Evolutionary conservation across 805 yeast genomes (phyloP).

Genomic region (Metschnikowia colocasiae): DNA sequence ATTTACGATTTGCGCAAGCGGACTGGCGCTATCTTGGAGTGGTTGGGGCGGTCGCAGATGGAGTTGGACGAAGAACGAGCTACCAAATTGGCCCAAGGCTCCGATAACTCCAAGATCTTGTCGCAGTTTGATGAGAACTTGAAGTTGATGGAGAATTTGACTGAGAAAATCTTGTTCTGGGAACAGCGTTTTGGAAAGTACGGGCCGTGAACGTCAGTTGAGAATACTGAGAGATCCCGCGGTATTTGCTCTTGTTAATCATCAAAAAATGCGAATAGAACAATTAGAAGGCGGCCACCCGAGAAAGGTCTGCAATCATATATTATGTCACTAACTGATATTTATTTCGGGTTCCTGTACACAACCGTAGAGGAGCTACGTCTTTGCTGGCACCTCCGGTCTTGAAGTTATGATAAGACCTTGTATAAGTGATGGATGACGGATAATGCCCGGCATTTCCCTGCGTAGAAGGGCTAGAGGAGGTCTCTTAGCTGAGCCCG

Average conservation of each 20-base stretch:
- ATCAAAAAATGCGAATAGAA: too few species aligned
- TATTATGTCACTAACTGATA: too few species aligned
- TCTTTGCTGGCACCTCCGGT: too few species aligned
- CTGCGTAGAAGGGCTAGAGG: constrained; percentile 14
- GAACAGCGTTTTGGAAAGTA: constrained; percentile 64
- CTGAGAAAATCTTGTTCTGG: constrained; percentile 72
- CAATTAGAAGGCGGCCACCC: too few species aligned
- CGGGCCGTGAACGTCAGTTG: constrained; percentile 31
- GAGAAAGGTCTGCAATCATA: too few species aligned
- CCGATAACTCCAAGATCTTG: constrained; percentile 6
- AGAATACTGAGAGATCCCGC: too few species aligned
- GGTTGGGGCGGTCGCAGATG: constrained; percentile 79
- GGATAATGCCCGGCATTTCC: not conserved
- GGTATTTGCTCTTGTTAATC: too few species aligned
- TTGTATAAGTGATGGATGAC: not conserved
- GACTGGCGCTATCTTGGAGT: constrained; percentile 86
- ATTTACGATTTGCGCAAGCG: constrained; percentile 83
- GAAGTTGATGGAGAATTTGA: constrained; percentile 64
- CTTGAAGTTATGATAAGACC: too few species aligned
- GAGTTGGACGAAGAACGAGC: constrained; percentile 66
- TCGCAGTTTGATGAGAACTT: constrained; percentile 53
- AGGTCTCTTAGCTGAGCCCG: constrained; percentile 39
- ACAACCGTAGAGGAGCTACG: too few species aligned
- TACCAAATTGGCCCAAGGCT: constrained; percentile 10
- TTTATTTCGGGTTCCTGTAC: too few species aligned